A percentile compares a stretch with the other conserved stretches of the same genome.
These are phyloP conservation scores for Haberlea rhodopensis DNA, from an alignment of 257 asterid species.

Conservation along the genomic window DNA sequence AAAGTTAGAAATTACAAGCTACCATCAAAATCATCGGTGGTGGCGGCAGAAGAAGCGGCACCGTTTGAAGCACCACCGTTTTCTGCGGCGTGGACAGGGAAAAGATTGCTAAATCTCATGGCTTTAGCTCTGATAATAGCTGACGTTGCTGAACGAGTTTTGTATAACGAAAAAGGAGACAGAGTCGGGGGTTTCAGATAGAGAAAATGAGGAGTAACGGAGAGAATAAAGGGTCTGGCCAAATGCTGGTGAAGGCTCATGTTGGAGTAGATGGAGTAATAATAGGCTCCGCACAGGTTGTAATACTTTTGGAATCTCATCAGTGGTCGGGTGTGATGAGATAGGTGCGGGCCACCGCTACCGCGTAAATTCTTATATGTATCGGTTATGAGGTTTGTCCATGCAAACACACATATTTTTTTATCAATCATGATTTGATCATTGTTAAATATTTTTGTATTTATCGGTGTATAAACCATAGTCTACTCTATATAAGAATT, in stretches of 20 bases:
- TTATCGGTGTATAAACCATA: no score
- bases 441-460: no score
- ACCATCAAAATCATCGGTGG: conserved; percentile 43
- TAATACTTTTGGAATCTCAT: conserved; percentile 28
- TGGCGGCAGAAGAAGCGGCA: conserved; percentile 32
- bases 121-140: conserved; percentile 27
- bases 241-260: conserved; percentile 59
- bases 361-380: no score
- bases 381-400: no score
- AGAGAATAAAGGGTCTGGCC: conserved; percentile 37
- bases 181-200: conserved; percentile 32
- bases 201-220: conserved; percentile 30
- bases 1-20: not conserved
- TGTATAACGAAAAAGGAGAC: conserved; percentile 25
- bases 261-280: not conserved
- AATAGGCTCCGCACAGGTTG: not conserved
- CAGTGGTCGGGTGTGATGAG: conserved; percentile 31
- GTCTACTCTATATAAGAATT: no score
- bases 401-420: no score
- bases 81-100: conserved; percentile 48
- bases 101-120: conserved; percentile 41
- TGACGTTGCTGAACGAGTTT: conserved; percentile 27
- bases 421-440: no score
- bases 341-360: not conserved
- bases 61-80: conserved; percentile 47